phyloP scores from a whole-genome alignment of 2,329 filamentous ascomycete species.

The Xylaria sp. region DNA sequence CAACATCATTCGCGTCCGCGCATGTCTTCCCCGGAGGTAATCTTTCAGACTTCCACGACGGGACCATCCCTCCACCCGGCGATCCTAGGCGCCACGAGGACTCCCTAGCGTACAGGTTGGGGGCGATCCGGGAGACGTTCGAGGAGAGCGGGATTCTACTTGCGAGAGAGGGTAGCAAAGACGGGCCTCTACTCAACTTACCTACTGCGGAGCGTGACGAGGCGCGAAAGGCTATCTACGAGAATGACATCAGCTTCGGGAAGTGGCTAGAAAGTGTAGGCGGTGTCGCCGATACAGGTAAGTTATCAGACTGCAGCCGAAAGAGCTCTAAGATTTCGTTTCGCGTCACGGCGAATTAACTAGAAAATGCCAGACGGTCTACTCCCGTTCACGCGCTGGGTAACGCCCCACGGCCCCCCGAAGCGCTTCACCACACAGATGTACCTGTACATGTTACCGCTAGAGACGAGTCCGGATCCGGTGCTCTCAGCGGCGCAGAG shows the following conservation, averaged over 20 bases:
- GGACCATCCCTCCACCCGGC: constrained; percentile 59
- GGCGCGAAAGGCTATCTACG: constrained; percentile 76
- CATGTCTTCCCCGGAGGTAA: constrained; percentile 97
- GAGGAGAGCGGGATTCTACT: constrained; percentile 82
- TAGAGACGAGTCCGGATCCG: constrained; percentile 49
- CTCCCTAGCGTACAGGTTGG: constrained; percentile 78
- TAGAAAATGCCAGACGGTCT: constrained; percentile 63
- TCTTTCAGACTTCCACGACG: constrained; percentile 81
- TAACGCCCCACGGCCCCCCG: constrained; percentile 78
- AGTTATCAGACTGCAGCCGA: constrained; percentile 36
- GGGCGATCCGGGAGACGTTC: constrained; percentile 90
- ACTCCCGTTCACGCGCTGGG: constrained; percentile 89
- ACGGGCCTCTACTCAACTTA: constrained; percentile 70
- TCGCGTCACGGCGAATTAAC: not conserved
- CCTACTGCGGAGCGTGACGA: constrained; percentile 68
- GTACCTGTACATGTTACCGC: constrained; percentile 91
- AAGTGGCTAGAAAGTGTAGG: constrained; percentile 71
- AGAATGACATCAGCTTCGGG: constrained; percentile 70
- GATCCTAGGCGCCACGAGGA: constrained; percentile 74
- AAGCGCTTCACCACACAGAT: constrained; percentile 94
- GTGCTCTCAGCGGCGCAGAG: constrained; percentile 54
- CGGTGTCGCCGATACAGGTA: constrained; percentile 74
- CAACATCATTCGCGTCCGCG: constrained; percentile 86
- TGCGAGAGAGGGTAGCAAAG: constrained; percentile 45
- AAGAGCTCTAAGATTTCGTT: not conserved